phyloP scores from a whole-genome alignment of 1,284 basidiomycete genomes.

The Lentinus polychrous region DNA sequence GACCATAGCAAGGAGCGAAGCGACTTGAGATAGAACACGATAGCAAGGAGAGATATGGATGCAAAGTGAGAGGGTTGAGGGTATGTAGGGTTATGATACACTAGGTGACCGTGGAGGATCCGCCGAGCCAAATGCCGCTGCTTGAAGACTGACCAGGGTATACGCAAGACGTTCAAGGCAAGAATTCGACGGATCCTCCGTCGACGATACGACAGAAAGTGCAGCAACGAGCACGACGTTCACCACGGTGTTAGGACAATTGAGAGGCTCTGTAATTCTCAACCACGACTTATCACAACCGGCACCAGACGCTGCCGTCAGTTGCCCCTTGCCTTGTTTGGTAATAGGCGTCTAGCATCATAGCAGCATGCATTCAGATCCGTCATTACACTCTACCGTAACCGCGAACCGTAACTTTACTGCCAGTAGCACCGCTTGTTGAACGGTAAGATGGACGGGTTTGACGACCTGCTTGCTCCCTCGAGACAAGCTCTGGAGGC shows the following conservation, averaged over 20 bases:
- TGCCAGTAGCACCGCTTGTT: too few species aligned
- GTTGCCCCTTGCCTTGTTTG: too few species aligned
- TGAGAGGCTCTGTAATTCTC: too few species aligned
- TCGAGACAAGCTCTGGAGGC: slow-evolving; percentile 56
- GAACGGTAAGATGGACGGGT: slow-evolving; percentile 31
- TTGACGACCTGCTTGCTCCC: slow-evolving; percentile 71
- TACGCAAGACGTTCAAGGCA: slow-evolving; percentile 34
- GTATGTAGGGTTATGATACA: slow-evolving; percentile 12
- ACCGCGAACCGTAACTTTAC: too few species aligned
- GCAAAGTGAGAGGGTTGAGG: slow-evolving; percentile 4
- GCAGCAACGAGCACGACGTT: not conserved
- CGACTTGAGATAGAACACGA: slow-evolving; percentile 21
- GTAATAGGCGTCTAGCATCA: too few species aligned
- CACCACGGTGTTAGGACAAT: not conserved
- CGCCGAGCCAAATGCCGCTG: slow-evolving; percentile 43
- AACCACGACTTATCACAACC: too few species aligned
- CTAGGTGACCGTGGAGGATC: slow-evolving; percentile 33
- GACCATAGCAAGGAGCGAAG: slow-evolving; percentile 33
- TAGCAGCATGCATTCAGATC: too few species aligned
- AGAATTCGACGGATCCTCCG: slow-evolving; percentile 46
- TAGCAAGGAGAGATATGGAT: slow-evolving; percentile 15
- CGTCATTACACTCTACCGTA: too few species aligned
- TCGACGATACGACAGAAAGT: slow-evolving; percentile 3
- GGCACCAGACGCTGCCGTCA: too few species aligned
- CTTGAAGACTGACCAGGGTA: slow-evolving; percentile 27